These are phyloP conservation scores for Aspergillus oerlinghausenensis DNA, from an alignment of 2,329 filamentous ascomycete species.

Conservation along the genomic window DNA sequence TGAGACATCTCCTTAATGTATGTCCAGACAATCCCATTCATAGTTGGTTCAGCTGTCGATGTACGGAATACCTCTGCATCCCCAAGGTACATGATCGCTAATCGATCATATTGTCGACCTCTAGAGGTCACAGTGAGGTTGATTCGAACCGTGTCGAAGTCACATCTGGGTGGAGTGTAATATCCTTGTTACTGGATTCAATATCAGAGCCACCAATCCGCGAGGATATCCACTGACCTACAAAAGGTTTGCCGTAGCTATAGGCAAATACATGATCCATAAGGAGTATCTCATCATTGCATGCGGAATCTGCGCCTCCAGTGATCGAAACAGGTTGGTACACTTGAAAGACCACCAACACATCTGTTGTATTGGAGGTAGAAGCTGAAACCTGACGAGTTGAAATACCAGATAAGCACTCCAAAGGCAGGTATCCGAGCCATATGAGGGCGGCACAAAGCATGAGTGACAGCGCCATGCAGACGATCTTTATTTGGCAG, in stretches of 20 bases:
- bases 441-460: background rate
- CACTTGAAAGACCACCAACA: conserved; percentile 64
- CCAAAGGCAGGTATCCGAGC: background rate
- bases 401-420: background rate
- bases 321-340: conserved; percentile 58
- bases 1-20: conserved; percentile 75
- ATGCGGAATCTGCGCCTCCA: conserved; percentile 25
- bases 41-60: conserved; percentile 73
- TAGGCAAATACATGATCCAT: conserved; percentile 67
- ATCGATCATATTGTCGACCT: conserved; percentile 71
- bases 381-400: background rate
- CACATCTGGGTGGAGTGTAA: conserved; percentile 63
- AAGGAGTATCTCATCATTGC: conserved; percentile 46
- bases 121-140: conserved; percentile 69
- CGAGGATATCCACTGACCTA: conserved; percentile 50
- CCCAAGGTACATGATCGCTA: conserved; percentile 70
- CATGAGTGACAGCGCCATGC: background rate
- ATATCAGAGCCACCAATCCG: background rate
- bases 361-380: background rate
- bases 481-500: background rate
- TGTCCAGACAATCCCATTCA: conserved; percentile 67
- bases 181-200: conserved; percentile 33
- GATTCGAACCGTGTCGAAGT: conserved; percentile 70
- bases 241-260: conserved; percentile 69
- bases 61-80: conserved; percentile 80